Conservation (phyloP, 202 grass and related monocot genomes). For the Saccharum hybrid region DNA sequence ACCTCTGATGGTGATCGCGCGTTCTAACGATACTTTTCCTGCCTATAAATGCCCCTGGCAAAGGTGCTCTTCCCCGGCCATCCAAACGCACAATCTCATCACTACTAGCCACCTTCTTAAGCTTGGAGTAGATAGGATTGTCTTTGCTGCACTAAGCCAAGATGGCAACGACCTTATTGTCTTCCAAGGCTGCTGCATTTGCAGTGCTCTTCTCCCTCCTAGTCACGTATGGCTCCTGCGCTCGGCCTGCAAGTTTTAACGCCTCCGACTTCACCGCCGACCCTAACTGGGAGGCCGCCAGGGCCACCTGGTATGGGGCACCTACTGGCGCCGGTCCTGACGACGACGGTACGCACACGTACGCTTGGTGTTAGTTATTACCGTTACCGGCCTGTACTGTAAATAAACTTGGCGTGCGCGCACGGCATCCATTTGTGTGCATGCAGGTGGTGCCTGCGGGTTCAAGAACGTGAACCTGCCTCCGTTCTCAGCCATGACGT, state of each 20-base stretch:
- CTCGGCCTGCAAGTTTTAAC: background rate
- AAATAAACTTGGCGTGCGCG: background rate
- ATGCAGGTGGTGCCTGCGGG: slow-evolving; percentile 32
- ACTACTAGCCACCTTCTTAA: background rate
- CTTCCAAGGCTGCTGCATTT: background rate
- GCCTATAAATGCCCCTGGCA: slow-evolving; percentile 49
- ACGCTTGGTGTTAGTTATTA: background rate
- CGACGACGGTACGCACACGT: slow-evolving; percentile 16
- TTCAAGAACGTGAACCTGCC: slow-evolving; percentile 37
- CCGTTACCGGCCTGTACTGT: background rate
- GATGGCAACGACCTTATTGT: slow-evolving; percentile 37
- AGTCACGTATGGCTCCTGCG: slow-evolving; percentile 19
- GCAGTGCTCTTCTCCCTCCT: slow-evolving; percentile 41
- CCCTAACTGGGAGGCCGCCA: slow-evolving; percentile 51
- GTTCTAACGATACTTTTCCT: background rate
- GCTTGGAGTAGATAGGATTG: too few relatives aligned
- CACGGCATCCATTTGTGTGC: background rate
- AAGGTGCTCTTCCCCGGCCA: slow-evolving; percentile 27
- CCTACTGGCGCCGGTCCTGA: slow-evolving; percentile 33
- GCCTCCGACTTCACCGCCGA: slow-evolving; percentile 48
- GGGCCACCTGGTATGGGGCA: slow-evolving; percentile 42
- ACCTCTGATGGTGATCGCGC: slow-evolving; percentile 42
- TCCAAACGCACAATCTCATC: slow-evolving; percentile 6
- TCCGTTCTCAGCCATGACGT: slow-evolving; percentile 68
- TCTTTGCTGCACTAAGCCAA: background rate